Evolutionary conservation across 202 grass and related monocot genomes (phyloP).

Genomic region (Carex sylvatica): DNA sequence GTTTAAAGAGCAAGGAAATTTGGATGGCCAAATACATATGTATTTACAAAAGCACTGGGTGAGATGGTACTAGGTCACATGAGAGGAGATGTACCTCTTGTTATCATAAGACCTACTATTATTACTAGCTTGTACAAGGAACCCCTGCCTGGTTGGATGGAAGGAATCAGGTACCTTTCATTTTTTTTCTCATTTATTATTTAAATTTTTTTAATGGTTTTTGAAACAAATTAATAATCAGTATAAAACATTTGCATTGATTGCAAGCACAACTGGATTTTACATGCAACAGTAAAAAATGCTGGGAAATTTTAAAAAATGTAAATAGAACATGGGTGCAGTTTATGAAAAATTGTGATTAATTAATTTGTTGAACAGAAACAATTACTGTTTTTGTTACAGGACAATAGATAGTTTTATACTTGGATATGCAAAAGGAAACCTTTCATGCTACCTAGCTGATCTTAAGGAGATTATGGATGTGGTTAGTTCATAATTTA

Average conservation of each 20-base stretch:
- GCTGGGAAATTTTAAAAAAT: neutral
- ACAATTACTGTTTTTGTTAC: neutral
- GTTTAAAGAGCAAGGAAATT: conserved; percentile 50
- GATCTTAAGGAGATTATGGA: conserved; percentile 51
- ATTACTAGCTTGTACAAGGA: conserved; percentile 65
- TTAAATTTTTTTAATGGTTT: neutral
- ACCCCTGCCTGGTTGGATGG: conserved; percentile 75
- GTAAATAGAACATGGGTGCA: neutral
- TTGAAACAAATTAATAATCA: conserved; percentile 4
- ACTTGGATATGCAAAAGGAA: conserved; percentile 70
- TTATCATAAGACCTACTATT: conserved; percentile 64
- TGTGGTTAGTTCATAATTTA: conserved; percentile 38
- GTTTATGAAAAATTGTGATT: neutral
- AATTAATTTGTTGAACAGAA: neutral
- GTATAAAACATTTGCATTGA: neutral
- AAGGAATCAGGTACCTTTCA: conserved; percentile 48
- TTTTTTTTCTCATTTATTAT: neutral
- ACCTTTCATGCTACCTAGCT: conserved; percentile 57
- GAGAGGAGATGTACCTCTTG: conserved; percentile 40
- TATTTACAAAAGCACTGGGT: conserved; percentile 93
- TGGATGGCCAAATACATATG: conserved; percentile 92
- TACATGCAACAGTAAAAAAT: neutral
- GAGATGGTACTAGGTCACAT: conserved; percentile 61
- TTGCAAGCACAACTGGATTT: neutral
- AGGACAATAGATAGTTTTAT: conserved; percentile 79